Percentiles rank a stretch among this genome's conserved stretches.
Evolutionary conservation across 2,329 filamentous ascomycete species (phyloP).

Genomic region (Biscogniauxia mediterranea): DNA sequence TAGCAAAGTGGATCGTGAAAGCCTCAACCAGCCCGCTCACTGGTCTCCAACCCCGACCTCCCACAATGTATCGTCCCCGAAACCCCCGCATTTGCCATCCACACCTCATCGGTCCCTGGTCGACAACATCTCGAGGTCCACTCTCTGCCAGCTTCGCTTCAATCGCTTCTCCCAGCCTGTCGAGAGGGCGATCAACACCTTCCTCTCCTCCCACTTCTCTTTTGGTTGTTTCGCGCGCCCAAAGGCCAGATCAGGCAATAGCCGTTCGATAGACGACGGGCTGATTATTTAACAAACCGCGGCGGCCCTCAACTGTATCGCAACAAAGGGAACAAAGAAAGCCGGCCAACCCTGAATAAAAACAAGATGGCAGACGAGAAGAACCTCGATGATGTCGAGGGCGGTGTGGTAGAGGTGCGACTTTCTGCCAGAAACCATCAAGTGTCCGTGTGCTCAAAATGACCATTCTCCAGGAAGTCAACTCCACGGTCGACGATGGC

Average conservation of each 20-base stretch:
- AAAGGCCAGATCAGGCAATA: not conserved
- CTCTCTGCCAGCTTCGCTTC: not conserved
- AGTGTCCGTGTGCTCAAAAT: not conserved
- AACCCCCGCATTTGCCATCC: not conserved
- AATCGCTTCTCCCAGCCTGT: not conserved
- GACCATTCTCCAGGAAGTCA: slow-evolving; percentile 12
- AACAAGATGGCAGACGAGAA: slow-evolving; percentile 9
- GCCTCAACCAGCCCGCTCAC: slow-evolving; percentile 5
- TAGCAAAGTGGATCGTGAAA: slow-evolving; percentile 9
- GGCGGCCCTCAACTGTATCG: not conserved
- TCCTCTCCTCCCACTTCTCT: not conserved
- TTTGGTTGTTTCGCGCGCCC: too few relatives aligned
- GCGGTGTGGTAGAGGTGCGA: not conserved
- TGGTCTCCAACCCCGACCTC: not conserved
- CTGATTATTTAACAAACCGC: not conserved
- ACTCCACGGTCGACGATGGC: slow-evolving; percentile 6
- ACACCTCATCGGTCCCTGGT: not conserved
- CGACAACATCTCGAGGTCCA: not conserved
- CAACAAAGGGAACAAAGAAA: too few relatives aligned
- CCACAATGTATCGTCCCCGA: not conserved
- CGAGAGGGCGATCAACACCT: not conserved
- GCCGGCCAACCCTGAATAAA: too few relatives aligned
- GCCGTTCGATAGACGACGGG: too few relatives aligned
- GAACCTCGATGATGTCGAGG: slow-evolving; percentile 14
- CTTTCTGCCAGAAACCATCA: too few relatives aligned